A percentile compares a stretch with the other conserved stretches of the same genome.
Evolutionary conservation across 2,329 filamentous ascomycete species (phyloP).

Genomic region (Ascochyta viciae-villosae): DNA sequence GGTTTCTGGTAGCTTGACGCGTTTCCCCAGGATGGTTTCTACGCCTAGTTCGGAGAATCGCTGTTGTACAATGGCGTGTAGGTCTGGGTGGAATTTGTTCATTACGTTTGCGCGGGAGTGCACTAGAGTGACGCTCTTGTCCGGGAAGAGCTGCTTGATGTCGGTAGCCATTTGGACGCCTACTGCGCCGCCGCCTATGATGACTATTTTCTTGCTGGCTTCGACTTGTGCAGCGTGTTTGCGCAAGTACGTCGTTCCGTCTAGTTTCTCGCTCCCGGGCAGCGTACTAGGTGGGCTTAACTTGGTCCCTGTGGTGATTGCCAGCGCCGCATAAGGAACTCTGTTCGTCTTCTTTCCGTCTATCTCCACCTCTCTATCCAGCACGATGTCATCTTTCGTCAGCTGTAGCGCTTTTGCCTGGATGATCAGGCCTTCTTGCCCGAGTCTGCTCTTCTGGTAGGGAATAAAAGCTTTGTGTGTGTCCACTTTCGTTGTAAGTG

Average conservation of each 20-base stretch:
- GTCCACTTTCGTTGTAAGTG: slow-evolving; percentile 60
- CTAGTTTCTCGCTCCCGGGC: slow-evolving; percentile 12
- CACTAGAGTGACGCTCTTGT: slow-evolving; percentile 64
- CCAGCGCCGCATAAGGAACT: slow-evolving; percentile 58
- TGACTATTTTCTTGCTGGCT: slow-evolving; percentile 54
- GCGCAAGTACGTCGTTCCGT: slow-evolving; percentile 30
- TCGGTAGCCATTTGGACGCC: slow-evolving; percentile 69
- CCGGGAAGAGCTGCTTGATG: slow-evolving; percentile 62
- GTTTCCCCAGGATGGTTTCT: slow-evolving; percentile 47
- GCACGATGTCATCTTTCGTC: slow-evolving; percentile 46
- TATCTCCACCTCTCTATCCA: slow-evolving; percentile 40
- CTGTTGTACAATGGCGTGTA: slow-evolving; percentile 54
- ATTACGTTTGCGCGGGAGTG: slow-evolving; percentile 64
- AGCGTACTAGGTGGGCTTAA: slow-evolving; percentile 25
- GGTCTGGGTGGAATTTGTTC: slow-evolving; percentile 52
- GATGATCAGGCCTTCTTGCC: slow-evolving; percentile 27
- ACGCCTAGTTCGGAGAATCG: slow-evolving; percentile 59
- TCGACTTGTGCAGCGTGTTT: slow-evolving; percentile 61
- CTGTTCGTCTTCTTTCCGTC: slow-evolving; percentile 52
- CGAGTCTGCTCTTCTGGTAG: slow-evolving; percentile 51
- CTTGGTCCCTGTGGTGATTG: slow-evolving; percentile 64
- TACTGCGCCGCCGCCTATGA: slow-evolving; percentile 65
- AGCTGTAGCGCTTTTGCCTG: slow-evolving; percentile 54
- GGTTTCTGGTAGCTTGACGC: not conserved
- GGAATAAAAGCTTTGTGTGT: slow-evolving; percentile 68